phyloP scores from a whole-genome alignment of 2,329 filamentous ascomycete genomes.

The Trichophyton simii region DNA sequence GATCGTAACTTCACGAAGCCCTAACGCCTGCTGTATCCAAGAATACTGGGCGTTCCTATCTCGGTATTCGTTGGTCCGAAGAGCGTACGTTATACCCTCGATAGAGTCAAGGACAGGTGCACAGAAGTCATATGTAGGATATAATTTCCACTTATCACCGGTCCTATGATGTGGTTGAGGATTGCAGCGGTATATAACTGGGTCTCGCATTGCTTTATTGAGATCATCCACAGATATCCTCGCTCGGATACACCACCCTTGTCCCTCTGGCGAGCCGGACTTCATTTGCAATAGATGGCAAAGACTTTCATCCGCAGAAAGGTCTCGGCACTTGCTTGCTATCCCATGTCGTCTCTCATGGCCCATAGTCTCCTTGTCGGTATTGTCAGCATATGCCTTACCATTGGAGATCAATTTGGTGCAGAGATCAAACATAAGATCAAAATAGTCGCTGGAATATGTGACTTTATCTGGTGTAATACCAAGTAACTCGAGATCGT shows the following conservation, averaged over 20 bases:
- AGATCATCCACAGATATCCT: constrained; percentile 75
- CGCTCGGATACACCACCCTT: constrained; percentile 71
- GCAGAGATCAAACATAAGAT: constrained; percentile 69
- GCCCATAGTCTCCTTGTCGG: constrained; percentile 68
- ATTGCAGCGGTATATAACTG: constrained; percentile 85
- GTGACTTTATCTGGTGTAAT: constrained; percentile 68
- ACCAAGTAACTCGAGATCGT: constrained; percentile 73
- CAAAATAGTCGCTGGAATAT: constrained; percentile 83
- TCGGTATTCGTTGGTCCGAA: constrained; percentile 43
- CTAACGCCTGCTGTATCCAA: constrained; percentile 26
- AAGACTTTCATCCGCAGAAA: constrained; percentile 62
- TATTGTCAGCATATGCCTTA: constrained; percentile 78
- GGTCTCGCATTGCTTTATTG: constrained; percentile 82
- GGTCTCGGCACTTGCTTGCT: constrained; percentile 60
- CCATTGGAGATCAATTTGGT: constrained; percentile 67
- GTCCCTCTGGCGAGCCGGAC: constrained; percentile 50
- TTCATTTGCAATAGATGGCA: constrained; percentile 81
- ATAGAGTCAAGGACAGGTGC: constrained; percentile 45
- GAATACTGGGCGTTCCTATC: constrained; percentile 25
- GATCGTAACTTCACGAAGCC: constrained; percentile 22
- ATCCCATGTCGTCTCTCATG: constrained; percentile 67
- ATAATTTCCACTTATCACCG: constrained; percentile 44
- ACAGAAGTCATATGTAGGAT: constrained; percentile 48
- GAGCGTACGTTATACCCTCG: constrained; percentile 47
- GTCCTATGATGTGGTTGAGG: constrained; percentile 45